Evolutionary conservation across 2,329 filamentous ascomycete genomes (phyloP).

Genomic region (Balansia obtecta): DNA sequence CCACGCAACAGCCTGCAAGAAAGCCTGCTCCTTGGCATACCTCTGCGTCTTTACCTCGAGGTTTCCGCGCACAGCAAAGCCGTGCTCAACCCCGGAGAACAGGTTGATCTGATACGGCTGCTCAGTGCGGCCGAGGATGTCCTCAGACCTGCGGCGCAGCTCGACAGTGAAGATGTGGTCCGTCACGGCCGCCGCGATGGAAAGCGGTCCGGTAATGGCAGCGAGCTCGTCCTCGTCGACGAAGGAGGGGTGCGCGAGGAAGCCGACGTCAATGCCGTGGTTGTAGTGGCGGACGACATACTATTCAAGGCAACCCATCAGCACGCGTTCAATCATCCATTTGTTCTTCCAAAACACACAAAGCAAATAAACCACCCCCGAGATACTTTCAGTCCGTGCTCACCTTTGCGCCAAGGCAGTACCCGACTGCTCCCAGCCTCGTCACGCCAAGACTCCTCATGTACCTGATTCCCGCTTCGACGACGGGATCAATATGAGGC

Average conservation of each 20-base stretch:
- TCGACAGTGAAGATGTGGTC: conserved; percentile 46
- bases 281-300: conserved; percentile 58
- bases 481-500: conserved; percentile 21
- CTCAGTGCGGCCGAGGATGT: conserved; percentile 38
- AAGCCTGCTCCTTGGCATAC: conserved; percentile 70
- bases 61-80: conserved; percentile 61
- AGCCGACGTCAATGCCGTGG: conserved; percentile 43
- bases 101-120: conserved; percentile 56
- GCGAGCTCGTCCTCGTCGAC: conserved; percentile 46
- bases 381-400: background rate
- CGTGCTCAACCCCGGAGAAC: conserved; percentile 57
- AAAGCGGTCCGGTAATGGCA: conserved; percentile 42
- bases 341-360: too few species aligned
- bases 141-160: conserved; percentile 44
- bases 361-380: too few species aligned
- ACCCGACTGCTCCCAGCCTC: conserved; percentile 45
- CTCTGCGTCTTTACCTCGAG: conserved; percentile 34
- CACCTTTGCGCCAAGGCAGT: conserved; percentile 55
- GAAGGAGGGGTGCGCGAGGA: conserved; percentile 51
- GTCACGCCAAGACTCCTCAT: conserved; percentile 39
- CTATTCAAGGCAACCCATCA: conserved; percentile 18
- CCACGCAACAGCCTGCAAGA: conserved; percentile 63
- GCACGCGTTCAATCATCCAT: background rate
- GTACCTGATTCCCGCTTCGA: conserved; percentile 34
- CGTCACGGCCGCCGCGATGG: conserved; percentile 51